Conservation (phyloP, 2,329 filamentous ascomycete species). For the Zymoseptoria ardabiliae region DNA sequence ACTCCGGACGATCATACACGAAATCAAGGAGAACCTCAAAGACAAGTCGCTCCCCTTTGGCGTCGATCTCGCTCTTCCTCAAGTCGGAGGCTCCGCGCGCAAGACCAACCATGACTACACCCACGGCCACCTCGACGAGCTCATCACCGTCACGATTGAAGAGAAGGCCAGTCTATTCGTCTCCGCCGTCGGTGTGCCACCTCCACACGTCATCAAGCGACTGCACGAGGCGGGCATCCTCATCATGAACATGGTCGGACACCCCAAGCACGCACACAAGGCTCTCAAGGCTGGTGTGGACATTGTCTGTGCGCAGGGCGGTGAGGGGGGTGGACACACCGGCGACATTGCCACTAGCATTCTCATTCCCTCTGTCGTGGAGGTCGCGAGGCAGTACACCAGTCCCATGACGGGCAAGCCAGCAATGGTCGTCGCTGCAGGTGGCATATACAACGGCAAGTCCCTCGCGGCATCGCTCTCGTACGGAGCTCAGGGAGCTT, state of each 20-base stretch:
- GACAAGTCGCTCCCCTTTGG: constrained; percentile 72
- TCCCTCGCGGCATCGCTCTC: constrained; percentile 75
- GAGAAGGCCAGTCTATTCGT: constrained; percentile 83
- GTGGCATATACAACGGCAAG: constrained; percentile 77
- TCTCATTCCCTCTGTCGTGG: constrained; percentile 77
- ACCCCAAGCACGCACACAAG: constrained; percentile 84
- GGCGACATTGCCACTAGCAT: constrained; percentile 81
- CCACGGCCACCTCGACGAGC: constrained; percentile 74
- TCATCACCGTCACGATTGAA: constrained; percentile 78
- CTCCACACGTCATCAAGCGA: constrained; percentile 61
- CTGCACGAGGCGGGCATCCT: constrained; percentile 74
- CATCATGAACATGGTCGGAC: constrained; percentile 96
- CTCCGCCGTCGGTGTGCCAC: constrained; percentile 79
- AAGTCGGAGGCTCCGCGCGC: constrained; percentile 74
- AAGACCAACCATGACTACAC: constrained; percentile 97
- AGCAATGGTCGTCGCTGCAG: constrained; percentile 80
- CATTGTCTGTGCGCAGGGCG: constrained; percentile 85
- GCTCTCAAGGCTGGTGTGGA: constrained; percentile 81
- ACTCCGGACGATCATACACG: constrained; percentile 71
- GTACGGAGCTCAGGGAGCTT: constrained; percentile 81
- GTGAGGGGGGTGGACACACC: constrained; percentile 89
- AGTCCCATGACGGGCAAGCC: constrained; percentile 62
- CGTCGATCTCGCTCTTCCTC: constrained; percentile 83
- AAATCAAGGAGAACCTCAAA: constrained; percentile 69
- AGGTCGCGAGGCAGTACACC: constrained; percentile 66